A percentile compares a stretch with the other conserved stretches of the same genome.
These are phyloP conservation scores for Vitis hybrid DNA, from an alignment of 177 flowering plant genomes.

Conservation along the genomic window DNA sequence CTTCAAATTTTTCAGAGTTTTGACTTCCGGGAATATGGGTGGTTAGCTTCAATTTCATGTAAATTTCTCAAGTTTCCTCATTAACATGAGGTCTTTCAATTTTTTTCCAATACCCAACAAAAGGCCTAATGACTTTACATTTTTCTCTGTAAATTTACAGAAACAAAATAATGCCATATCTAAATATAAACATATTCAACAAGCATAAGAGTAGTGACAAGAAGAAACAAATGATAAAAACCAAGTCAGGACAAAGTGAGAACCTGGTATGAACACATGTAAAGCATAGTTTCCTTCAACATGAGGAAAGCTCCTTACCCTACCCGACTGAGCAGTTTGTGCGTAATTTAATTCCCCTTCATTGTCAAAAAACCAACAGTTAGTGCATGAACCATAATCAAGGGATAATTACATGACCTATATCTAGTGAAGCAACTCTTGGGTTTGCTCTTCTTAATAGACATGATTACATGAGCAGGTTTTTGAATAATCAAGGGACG, in stretches of 20 bases:
- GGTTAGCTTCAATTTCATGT: too few relatives aligned
- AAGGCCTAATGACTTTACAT: too few relatives aligned
- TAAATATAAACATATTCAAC: neutral
- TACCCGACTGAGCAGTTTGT: constrained; percentile 32
- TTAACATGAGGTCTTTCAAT: too few relatives aligned
- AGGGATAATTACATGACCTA: neutral
- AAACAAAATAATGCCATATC: neutral
- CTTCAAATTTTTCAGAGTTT: too few relatives aligned
- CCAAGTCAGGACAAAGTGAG: neutral
- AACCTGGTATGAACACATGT: constrained; percentile 90
- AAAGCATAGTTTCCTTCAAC: constrained; percentile 89
- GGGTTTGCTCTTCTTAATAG: neutral
- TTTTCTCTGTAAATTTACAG: neutral
- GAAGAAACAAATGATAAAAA: constrained; percentile 1
- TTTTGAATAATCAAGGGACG: neutral
- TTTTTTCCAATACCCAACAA: too few relatives aligned
- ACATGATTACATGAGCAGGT: neutral
- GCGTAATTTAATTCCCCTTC: constrained; percentile 29
- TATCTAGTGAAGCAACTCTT: neutral
- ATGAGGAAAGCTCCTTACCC: constrained; percentile 83
- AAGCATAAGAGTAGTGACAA: neutral
- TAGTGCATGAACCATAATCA: neutral
- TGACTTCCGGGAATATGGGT: too few relatives aligned
- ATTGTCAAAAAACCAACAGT: constrained; percentile 22
- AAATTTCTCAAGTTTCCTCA: too few relatives aligned